Evolutionary conservation across 345 rosid species (phyloP), one percentile per base, ranked within the genome.

Genomic region (Brassica cretica): DNA sequence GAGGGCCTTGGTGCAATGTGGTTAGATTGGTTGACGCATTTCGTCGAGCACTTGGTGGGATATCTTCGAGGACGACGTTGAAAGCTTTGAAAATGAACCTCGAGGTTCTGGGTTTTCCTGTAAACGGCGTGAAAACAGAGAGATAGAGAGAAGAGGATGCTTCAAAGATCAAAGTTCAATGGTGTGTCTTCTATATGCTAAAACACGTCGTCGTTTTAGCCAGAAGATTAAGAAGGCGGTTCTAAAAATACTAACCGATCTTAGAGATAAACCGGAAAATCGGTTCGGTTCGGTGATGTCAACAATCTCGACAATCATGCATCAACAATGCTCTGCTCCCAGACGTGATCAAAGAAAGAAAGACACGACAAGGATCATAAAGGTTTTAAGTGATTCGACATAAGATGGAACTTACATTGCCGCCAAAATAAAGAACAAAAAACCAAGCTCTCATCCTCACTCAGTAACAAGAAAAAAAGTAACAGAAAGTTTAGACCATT

Each of bases 21-120:
- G 86, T 68, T 33, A 83, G 33, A 21, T 76, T 82, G 70, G 78
- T 75, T 86, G 91, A 82, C 82, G 87, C 92, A 89, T 94, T 94
- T 84, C 76, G 89, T 81, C 80, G 92, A 94, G 79, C 87, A 85
- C 84, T 30, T 87, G 84, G 90, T 71, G 85, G 67, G 44, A 37
- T 18, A 67, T 82, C 58, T 0, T 83, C 39, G 12, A 71, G 64
- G 12, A 53, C 37, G 60, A 19, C 69, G 10, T 78, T 67, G n/a
- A 65, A 16, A 4, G 81, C 64, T 59, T 12, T 39, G 0, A 59
- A 61, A 0, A 82, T 12, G n/a, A 82, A 24, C 55, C 70, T 83
- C 27, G 70, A 78, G 15, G 75, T 27, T n/a, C 69, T 80, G 75
- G 84, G 78, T 58, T 76, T 89, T 68, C 80, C 29, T 8, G 87